A percentile compares a stretch with the other conserved stretches of the same genome.
Evolutionary conservation across 495 filamentous ascomycete species (phyloP).

Genomic region (Aspergillus conjunctus): DNA sequence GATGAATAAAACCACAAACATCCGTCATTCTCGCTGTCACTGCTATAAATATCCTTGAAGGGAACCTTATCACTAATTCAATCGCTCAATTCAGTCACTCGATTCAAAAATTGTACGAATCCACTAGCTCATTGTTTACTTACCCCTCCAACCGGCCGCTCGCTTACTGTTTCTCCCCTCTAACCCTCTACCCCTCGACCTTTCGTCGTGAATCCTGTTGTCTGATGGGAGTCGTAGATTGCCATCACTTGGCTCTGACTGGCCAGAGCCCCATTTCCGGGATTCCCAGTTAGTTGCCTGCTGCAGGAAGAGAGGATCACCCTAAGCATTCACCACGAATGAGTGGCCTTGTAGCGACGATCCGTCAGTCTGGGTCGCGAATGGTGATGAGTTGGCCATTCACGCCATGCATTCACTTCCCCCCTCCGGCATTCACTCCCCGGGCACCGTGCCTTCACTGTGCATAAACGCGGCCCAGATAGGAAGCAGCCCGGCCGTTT

Average conservation of each 20-base stretch:
- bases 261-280: neutral
- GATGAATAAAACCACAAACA: too few species aligned
- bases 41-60: too few species aligned
- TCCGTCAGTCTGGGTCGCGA: neutral
- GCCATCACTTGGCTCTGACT: neutral
- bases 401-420: neutral
- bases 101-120: neutral
- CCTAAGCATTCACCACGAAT: neutral
- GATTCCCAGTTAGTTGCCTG: neutral
- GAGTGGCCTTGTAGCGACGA: neutral
- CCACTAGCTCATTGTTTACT: neutral
- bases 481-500: neutral
- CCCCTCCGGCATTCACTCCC: slow-evolving; percentile 1
- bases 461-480: neutral
- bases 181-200: neutral
- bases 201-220: neutral
- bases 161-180: neutral
- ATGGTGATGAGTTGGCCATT: neutral
- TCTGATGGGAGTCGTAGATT: neutral
- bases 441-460: neutral
- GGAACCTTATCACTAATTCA: too few species aligned
- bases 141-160: too few species aligned
- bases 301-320: neutral
- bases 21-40: too few species aligned
- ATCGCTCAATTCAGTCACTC: too few species aligned